Base-by-base conservation (phyloP, 78 protist species). In the Fonticula alba region DNA sequence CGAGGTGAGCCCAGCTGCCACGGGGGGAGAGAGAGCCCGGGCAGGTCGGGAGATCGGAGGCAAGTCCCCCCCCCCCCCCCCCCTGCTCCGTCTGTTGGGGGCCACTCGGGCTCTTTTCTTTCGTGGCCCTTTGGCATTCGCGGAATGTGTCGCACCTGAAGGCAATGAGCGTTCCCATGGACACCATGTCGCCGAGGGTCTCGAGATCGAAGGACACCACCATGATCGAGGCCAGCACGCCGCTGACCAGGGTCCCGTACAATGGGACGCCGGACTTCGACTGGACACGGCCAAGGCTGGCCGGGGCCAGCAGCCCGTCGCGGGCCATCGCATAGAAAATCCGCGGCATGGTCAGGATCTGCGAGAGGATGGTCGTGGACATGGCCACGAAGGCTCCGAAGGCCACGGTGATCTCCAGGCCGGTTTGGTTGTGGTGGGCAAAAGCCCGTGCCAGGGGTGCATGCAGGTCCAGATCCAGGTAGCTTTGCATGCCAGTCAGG, bases 151-250 rank as follows among this genome's bases (percentile, higher is more conserved):
- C 83, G 40, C 72, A 14, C 14, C 68, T 66, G 37, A 79, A 79
- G 10, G 84, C 71, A 0, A 79, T 20, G 33, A 79, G 63, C 29
- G 84, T 79, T 13, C 84, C 84, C 33, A 79, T 73, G 24, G 76
- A 69, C 0, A 79, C 79, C 79, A 73, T 60, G 27, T 79, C 73
- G 37, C 70, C 80, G 0, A 73, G 57, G 15, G 73, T 22, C 31
- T 62, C 57, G 31, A 79, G 64, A 3, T 69, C 70, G 1, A 79
- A 62, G 41, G 72, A 40, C 15, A 62, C 15, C 9, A 72, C 69
- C 33, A 71, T 58, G 32, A 50, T 33, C 0, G 69, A 63, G 52
- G 70, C 72, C 51, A 71, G 47, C 3, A 31, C 63, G 31, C 84
- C 84, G 38, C 76, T 59, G 62, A 69, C 54, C 6, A 73, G 15